A percentile compares a stretch with the other conserved stretches of the same genome.
phyloP scores from a whole-genome alignment of 495 filamentous ascomycete genomes.

The Penicillium salamii region DNA sequence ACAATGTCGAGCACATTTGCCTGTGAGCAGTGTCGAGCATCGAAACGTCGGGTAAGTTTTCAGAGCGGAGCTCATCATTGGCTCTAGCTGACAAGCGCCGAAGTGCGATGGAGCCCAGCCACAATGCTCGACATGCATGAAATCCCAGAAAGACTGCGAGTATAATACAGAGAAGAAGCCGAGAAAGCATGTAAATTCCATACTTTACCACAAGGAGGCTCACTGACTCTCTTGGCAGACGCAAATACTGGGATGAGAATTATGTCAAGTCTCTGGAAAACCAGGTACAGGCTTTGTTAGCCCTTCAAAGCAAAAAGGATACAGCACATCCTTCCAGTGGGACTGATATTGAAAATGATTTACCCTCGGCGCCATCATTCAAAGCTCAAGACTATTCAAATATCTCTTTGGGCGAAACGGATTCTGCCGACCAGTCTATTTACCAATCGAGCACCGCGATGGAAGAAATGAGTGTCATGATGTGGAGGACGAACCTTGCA shows the following conservation, averaged over 20 bases:
- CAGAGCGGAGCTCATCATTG: not conserved
- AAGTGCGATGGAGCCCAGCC: conserved; percentile 5
- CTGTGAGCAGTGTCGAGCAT: conserved; percentile 4
- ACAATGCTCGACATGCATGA: conserved; percentile 5
- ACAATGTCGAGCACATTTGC: conserved; percentile 1
- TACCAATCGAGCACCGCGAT: conserved; percentile 7
- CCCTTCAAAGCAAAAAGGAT: not conserved
- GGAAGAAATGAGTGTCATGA: conserved; percentile 13
- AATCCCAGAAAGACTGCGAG: not conserved
- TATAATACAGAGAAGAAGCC: not conserved
- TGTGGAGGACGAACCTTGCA: conserved; percentile 13
- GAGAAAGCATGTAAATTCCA: not conserved
- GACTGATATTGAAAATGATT: no score
- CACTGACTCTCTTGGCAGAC: not conserved
- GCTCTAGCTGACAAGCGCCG: not conserved
- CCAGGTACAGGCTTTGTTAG: conserved; percentile 5
- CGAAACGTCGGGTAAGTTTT: conserved; percentile 4
- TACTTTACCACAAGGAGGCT: not conserved
- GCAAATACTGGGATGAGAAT: conserved; percentile 13
- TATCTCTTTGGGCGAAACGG: not conserved
- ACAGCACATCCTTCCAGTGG: not conserved
- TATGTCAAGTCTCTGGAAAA: conserved; percentile 11
- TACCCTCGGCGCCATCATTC: no score
- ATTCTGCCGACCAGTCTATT: not conserved
- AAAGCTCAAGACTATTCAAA: no score